phyloP scores from a whole-genome alignment of 2,329 filamentous ascomycete genomes.

The Chrysosphaeria jannelii region DNA sequence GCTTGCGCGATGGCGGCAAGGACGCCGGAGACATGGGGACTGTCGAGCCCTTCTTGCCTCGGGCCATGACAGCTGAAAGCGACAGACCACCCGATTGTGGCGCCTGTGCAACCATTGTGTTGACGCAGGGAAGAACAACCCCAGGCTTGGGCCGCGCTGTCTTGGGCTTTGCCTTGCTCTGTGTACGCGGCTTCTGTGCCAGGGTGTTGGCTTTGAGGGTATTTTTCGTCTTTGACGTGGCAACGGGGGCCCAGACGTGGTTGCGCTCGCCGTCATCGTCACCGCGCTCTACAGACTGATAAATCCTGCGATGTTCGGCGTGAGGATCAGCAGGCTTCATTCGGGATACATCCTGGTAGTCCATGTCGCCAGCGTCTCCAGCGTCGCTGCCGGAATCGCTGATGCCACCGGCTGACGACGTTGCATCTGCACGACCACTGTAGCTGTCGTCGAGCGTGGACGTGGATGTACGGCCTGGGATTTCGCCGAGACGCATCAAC shows the following conservation, averaged over 20 bases:
- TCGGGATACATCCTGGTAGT: conserved; percentile 18
- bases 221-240: conserved; percentile 13
- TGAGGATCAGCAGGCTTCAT: conserved; percentile 23
- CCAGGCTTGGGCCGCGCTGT: conserved; percentile 13
- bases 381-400: conserved; percentile 49
- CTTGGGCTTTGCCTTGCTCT: conserved; percentile 15
- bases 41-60: conserved; percentile 12
- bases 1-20: conserved; percentile 44
- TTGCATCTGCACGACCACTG: conserved; percentile 60
- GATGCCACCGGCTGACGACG: conserved; percentile 61
- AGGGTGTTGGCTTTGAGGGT: conserved; percentile 9
- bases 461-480: conserved; percentile 71
- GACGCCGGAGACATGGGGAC: conserved; percentile 31
- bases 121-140: conserved; percentile 7
- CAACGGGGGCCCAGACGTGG: conserved; percentile 7
- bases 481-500: conserved; percentile 81
- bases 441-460: conserved; percentile 85
- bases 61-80: conserved; percentile 18
- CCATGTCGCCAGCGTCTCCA: conserved; percentile 35
- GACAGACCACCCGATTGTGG: conserved; percentile 1
- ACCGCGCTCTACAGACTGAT: conserved; percentile 16
- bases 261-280: conserved; percentile 24
- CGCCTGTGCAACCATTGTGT: no score
- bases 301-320: conserved; percentile 20
- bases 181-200: conserved; percentile 1